Base-by-base conservation (phyloP, 768 basidiomycete genomes). In the Calocera viscosa region DNA sequence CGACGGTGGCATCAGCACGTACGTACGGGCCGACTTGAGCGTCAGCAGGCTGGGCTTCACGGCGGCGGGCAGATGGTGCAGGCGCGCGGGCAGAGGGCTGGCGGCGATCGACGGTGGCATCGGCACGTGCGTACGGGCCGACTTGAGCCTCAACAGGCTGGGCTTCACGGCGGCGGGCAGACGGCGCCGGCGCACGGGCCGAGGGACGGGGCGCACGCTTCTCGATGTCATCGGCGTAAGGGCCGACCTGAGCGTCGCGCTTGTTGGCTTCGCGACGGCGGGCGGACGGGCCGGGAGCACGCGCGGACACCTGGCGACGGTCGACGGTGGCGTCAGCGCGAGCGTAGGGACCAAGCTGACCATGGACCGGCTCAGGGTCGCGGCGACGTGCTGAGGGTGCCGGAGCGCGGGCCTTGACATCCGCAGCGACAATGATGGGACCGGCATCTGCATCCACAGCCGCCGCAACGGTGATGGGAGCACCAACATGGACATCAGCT, bases 221-320 rank as follows among this genome's bases (percentile, higher is more conserved):
- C 53, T 60, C 53, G 53, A 32, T 26, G 30, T 60, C 53, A 32
- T 60, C 53, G 14, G 53, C 53, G 26, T 60, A 60, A 19, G 53
- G 53, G 19, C 53, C 53, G 10, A 26, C 53, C 16, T 26, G 5
- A 22, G 19, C 53, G 30, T 60, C 53, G 2, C 53, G 11, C 53
- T 60, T 60, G 53, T 7, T 60, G 2, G 19, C 26, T 5, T 60
- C 53, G 53, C 53, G 53, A 10, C 53, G 24, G 10, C 53, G 53
- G 30, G 53, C 53, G 8, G 53, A 60, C 5, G 53, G 53, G 11
- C 14, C 53, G 2, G 53, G 53, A 22, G 53, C 53, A 60, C 53
- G 53, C 2, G 53, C 53, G 19, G 53, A 60, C 22, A 19, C 5
- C 30, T 60, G 53, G 53, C 53, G 53, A 10, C 53, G 53, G 26